Conservation (phyloP, 1,139 yeast species). For the Protomyces macrosporus region DNA sequence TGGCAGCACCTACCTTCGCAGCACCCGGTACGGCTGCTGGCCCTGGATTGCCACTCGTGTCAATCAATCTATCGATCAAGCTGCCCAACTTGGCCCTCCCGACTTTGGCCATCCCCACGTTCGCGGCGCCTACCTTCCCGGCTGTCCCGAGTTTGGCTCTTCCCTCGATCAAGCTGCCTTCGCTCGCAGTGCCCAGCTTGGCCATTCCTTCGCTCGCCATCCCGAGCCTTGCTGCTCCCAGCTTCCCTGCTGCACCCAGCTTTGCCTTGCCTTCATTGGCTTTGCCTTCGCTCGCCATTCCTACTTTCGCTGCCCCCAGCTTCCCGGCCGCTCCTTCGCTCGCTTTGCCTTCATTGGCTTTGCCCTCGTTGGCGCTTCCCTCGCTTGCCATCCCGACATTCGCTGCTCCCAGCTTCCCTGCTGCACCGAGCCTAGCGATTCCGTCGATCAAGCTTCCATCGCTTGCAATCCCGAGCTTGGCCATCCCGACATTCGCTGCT, state of each 20-base stretch:
- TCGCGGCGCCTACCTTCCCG: background rate
- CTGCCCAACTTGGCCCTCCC: background rate
- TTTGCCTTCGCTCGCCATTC: background rate
- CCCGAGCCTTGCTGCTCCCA: background rate
- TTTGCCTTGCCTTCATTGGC: background rate
- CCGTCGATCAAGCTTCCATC: background rate
- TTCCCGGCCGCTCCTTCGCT: background rate
- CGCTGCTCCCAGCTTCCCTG: background rate
- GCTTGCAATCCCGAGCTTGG: background rate
- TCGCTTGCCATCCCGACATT: background rate
- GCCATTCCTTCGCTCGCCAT: background rate
- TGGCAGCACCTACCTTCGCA: background rate
- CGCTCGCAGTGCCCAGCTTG: background rate
- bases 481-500: conserved; percentile 3
- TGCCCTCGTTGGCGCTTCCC: background rate
- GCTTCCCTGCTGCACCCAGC: background rate
- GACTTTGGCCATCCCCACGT: background rate
- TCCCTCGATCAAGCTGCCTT: background rate
- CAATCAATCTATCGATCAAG: too few species aligned
- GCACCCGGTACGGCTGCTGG: background rate
- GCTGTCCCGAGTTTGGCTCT: background rate
- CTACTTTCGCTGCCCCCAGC: background rate
- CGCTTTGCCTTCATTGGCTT: background rate
- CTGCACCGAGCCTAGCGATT: background rate
- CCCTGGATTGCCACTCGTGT: too few species aligned